phyloP scores from a whole-genome alignment of 371 early-diverging fungal genomes.

The Chytridiales sp. region DNA sequence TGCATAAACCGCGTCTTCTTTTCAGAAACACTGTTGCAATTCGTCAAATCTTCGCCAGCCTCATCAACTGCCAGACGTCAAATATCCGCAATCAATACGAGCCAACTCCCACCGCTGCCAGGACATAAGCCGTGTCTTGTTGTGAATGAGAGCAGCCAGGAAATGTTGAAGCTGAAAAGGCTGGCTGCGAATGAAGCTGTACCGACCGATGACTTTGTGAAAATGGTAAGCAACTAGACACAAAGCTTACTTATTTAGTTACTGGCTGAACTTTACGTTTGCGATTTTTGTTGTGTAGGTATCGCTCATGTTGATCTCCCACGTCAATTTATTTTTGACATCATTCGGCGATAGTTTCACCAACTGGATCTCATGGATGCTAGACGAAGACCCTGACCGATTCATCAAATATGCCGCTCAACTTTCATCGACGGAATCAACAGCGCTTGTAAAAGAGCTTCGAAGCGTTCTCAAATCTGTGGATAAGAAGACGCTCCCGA shows the following conservation, averaged over 20 bases:
- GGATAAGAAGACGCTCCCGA: no score
- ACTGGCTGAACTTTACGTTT: background rate
- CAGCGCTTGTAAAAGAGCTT: no score
- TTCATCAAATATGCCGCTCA: background rate
- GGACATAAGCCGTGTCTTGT: background rate
- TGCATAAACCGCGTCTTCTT: constrained; percentile 13
- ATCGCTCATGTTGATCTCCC: background rate
- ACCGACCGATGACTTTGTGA: background rate
- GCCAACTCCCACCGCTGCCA: background rate
- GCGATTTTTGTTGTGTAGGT: no score
- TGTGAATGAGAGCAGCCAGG: background rate
- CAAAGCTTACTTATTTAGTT: background rate
- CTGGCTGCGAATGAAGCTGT: background rate
- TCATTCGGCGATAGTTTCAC: background rate
- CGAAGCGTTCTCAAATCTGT: no score
- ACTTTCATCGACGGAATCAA: background rate
- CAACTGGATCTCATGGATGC: constrained; percentile 14
- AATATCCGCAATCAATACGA: background rate
- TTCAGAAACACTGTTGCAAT: constrained; percentile 3
- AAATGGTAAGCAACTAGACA: background rate
- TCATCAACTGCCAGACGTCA: background rate
- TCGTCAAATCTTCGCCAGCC: background rate
- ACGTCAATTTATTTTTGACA: background rate
- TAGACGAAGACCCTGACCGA: background rate
- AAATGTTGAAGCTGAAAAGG: background rate